These are phyloP conservation scores for Zygosaccharomyces sapae DNA, from an alignment of 1,139 yeast species.

Conservation along the genomic window DNA sequence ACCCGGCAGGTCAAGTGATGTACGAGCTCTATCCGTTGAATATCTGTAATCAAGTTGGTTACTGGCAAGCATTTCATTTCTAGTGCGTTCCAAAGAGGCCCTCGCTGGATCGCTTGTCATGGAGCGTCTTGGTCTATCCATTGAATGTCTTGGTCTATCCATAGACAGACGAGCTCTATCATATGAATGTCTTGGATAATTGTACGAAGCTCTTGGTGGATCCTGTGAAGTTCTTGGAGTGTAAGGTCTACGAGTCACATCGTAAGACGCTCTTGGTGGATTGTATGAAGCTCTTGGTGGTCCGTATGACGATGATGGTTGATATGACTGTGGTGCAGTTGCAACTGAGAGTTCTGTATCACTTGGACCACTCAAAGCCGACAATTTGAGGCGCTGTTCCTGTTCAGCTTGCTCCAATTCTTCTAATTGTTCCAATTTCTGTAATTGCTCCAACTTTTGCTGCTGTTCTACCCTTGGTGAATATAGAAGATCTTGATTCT, in stretches of 20 bases:
- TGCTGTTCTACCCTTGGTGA: slow-evolving; percentile 18
- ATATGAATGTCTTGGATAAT: slow-evolving; percentile 1
- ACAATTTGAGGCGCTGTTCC: slow-evolving; percentile 3
- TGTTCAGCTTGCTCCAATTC: slow-evolving; percentile 3
- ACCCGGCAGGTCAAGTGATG: slow-evolving; percentile 42
- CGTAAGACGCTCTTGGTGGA: slow-evolving; percentile 1
- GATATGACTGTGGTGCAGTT: background rate
- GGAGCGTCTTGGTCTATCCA: slow-evolving; percentile 6
- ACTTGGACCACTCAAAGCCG: slow-evolving; percentile 1
- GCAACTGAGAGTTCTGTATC: background rate
- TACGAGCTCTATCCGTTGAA: slow-evolving; percentile 39
- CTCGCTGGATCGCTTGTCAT: slow-evolving; percentile 11
- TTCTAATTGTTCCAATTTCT: slow-evolving; percentile 1
- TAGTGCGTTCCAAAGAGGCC: slow-evolving; percentile 38
- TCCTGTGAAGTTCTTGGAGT: slow-evolving; percentile 3
- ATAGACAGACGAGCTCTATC: background rate
- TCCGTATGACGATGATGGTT: slow-evolving; percentile 2
- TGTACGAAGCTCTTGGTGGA: slow-evolving; percentile 2
- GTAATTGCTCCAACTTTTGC: background rate
- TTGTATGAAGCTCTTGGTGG: slow-evolving; percentile 1
- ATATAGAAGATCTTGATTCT: slow-evolving; percentile 25
- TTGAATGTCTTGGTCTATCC: too few species aligned
- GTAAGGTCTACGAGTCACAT: background rate
- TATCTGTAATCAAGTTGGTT: slow-evolving; percentile 38
- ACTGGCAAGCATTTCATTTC: slow-evolving; percentile 36